A percentile compares a stretch with the other conserved stretches of the same genome.
These are phyloP conservation scores for Plasmodium vivax DNA, from an alignment of 169 alveolate species.

Conservation along the genomic window DNA sequence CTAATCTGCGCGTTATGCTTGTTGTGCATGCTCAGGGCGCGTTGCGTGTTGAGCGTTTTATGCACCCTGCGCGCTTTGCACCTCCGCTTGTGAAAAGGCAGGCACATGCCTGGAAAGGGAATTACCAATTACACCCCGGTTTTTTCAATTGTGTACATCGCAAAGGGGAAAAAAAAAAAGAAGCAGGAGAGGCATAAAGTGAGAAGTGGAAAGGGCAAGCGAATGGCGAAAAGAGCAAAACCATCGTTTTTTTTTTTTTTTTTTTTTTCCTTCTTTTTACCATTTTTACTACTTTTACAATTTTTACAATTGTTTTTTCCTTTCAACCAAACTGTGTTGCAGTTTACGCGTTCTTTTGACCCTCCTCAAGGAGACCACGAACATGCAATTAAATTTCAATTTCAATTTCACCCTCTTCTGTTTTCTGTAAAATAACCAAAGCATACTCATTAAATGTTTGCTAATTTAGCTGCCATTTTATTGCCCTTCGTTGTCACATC, in stretches of 20 bases:
- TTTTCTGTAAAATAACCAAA: conserved; percentile 21
- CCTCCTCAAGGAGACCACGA: neutral
- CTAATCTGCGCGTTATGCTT: neutral
- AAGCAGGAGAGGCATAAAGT: neutral
- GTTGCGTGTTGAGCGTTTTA: neutral
- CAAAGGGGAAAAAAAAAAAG: conserved; percentile 1
- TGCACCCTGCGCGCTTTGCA: neutral
- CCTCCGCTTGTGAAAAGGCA: neutral
- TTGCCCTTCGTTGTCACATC: neutral
- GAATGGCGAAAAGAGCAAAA: neutral
- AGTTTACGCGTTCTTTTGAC: neutral
- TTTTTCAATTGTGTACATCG: conserved; percentile 1
- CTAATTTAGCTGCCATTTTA: neutral
- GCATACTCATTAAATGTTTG: conserved; percentile 31
- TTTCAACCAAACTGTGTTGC: neutral
- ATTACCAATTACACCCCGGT: neutral
- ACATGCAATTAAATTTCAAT: conserved; percentile 15
- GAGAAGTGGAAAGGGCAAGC: too few species aligned
- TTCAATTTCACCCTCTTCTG: neutral
- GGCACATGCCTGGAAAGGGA: neutral
- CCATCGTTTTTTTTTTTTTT: neutral
- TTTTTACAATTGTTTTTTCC: neutral
- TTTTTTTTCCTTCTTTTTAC: neutral
- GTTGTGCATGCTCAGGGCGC: neutral
- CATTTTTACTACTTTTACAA: too few species aligned